Base-by-base conservation (phyloP, 2,329 filamentous ascomycete genomes). In the Colletotrichum sp. region DNA sequence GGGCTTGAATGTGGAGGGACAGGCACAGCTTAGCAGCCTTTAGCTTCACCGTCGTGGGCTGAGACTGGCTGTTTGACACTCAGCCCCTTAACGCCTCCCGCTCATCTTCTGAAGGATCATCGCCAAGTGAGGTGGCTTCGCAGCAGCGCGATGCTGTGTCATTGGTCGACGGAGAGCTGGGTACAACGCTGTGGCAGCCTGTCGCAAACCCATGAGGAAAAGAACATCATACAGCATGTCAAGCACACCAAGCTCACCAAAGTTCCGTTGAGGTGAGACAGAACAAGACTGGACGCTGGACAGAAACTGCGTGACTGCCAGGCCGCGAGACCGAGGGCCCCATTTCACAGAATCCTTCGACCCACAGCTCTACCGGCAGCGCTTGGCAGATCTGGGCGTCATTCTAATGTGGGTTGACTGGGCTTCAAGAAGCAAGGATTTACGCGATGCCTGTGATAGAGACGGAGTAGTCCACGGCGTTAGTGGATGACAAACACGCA, bases 331-430 rank as follows among this genome's bases (percentile, higher is more conserved):
- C 24, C n/a, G 16, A 32, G 32, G 32, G 59, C 24, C 32, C 52
- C 34, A 52, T 55, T 65, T 36, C 36, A n/a, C 60, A 24, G 32
- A 72, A 76, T 76, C 73, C 73, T 76, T 64, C 69, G 72, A 26
- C 36, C 73, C 62, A 63, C 69, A 24, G 15, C 8, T 59, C 24
- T 44, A n/a, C 62, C 69, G 36, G 73, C n/a, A n/a, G 55, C 21
- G 16, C 62, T 67, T 68, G 69, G 72, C 55, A 62, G 28, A 15
- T 30, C 72, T 52, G 69, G 60, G 72, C 60, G 15, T 39, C 21
- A 72, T 72, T 16, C 30, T 34, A 13, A 26, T 21, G 59, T 57
- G 34, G 15, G n/a, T 30, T 24, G 30, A 34, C 26, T 8, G 39
- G n/a, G n/a, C 62, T 57, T 4, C 16, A 68, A 57, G 13, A 16